Base-by-base conservation (phyloP, 257 asterid genomes). In the Plantago elongata region DNA sequence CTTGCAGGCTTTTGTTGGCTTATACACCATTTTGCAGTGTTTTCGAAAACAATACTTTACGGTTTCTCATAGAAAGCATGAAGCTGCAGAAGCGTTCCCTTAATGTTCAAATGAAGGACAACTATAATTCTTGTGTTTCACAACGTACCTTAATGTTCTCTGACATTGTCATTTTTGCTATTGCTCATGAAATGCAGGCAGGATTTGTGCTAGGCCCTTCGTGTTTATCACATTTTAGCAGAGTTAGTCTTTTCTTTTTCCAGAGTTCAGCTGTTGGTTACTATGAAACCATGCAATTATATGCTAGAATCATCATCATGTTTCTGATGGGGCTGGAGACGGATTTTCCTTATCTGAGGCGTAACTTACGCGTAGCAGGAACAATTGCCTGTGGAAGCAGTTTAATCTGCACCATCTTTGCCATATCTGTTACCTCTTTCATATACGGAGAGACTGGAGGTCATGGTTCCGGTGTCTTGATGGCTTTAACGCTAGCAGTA, bases 131-230 rank as follows among this genome's bases (percentile, higher is more conserved):
- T 42, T 9, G 42, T 40, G 30, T 15, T 57, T 43, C 10, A 34
- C 11, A 60, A 29, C 62, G 55, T 29, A 57, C 50, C 17, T 55
- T 52, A 43, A 13, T 60, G 64, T 18, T 13, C 34, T 40, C 2
- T 29, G 11, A 14, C 40, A 9, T 38, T 40, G 14, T 56, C n/a
- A 38, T 18, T 44, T 30, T 70, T 43, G 47, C 45, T 22, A 40
- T 40, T 54, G 66, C 45, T 70, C 60, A 45, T 16, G 61, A 55
- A 59, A 52, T 63, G 65, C 89, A 93, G 99, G 97, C 99, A 11
- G 99, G 99, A 38, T 85, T 89, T 55, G 84, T 93, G 69, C 77
- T 93, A 67, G 96, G 99, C 13, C 99, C 96, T 4, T 89, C 99
- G 8, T 83, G 96, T 30, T 71, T 93, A 56, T 89, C 97, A 11